Conservation (phyloP, 2,329 filamentous ascomycete species). For the Mycosphaerella sp. region DNA sequence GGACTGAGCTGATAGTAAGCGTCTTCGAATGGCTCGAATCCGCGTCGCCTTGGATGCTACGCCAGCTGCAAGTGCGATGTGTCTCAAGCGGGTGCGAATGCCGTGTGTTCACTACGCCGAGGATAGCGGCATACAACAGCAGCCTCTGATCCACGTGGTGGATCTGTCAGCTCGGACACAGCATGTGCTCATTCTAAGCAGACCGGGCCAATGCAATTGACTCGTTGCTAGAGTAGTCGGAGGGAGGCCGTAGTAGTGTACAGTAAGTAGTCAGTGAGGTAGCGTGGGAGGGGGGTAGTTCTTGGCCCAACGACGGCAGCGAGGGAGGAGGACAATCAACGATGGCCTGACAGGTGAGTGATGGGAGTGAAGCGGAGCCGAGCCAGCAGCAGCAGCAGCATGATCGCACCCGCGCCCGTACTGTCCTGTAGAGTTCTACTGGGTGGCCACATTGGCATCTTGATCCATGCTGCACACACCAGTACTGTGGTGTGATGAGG, state of each 20-base stretch:
- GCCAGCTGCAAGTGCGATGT: conserved; percentile 8
- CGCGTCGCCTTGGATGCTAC: conserved; percentile 11
- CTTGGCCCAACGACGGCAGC: too few species aligned
- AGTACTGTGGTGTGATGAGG: too few species aligned
- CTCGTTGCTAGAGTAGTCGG: background rate
- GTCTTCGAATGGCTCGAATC: conserved; percentile 15
- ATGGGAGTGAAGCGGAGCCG: too few species aligned
- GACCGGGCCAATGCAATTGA: background rate
- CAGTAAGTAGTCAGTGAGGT: too few species aligned
- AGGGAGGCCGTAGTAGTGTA: too few species aligned
- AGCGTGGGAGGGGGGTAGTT: too few species aligned
- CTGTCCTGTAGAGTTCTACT: too few species aligned
- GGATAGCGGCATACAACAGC: background rate
- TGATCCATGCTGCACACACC: background rate
- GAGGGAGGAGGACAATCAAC: too few species aligned
- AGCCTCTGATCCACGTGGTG: conserved; percentile 1
- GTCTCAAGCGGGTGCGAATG: conserved; percentile 3
- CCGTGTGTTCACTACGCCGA: background rate
- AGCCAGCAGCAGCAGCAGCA: too few species aligned
- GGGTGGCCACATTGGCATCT: too few species aligned
- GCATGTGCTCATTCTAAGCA: background rate
- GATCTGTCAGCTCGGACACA: background rate
- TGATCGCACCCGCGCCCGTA: too few species aligned
- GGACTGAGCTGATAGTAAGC: conserved; percentile 9
- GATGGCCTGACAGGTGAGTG: too few species aligned